Evolutionary conservation across 139 green algal genomes (phyloP).

Genomic region (Ostreobium quekettii): DNA sequence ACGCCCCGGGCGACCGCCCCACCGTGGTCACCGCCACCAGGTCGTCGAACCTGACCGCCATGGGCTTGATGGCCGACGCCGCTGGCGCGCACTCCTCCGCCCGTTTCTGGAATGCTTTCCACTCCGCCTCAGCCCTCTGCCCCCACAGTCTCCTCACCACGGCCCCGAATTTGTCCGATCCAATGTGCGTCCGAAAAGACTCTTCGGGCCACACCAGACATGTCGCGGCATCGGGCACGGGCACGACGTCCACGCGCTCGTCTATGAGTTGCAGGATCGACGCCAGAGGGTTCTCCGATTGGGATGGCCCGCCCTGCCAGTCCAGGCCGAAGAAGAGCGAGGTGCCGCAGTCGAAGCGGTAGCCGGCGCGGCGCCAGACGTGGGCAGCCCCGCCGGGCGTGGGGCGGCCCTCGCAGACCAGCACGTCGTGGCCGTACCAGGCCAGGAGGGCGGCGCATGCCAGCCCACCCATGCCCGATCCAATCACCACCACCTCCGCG

Average conservation of each 20-base stretch:
- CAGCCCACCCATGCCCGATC: no score
- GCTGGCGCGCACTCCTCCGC: constrained; percentile 6
- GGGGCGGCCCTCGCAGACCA: constrained; percentile 36
- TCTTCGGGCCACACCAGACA: constrained; percentile 49
- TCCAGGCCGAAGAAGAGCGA: constrained; percentile 41
- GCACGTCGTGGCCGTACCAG: no score
- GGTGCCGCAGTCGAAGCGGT: constrained; percentile 47
- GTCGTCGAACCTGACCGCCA: constrained; percentile 29
- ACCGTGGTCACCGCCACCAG: constrained; percentile 10
- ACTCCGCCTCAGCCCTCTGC: constrained; percentile 12
- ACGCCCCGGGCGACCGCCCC: neutral
- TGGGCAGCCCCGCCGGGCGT: constrained; percentile 43
- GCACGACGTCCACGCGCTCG: constrained; percentile 22
- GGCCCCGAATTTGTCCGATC: constrained; percentile 26
- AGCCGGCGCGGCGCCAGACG: constrained; percentile 34
- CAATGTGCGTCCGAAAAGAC: constrained; percentile 44
- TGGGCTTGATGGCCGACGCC: constrained; percentile 22
- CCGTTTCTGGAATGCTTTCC: constrained; percentile 19
- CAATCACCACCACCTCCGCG: no score
- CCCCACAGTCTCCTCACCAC: constrained; percentile 26
- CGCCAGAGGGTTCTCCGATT: constrained; percentile 27
- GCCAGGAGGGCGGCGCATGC: no score
- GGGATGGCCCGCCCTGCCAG: neutral
- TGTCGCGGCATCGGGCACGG: constrained; percentile 33
- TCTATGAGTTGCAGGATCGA: constrained; percentile 24